A percentile compares a stretch with the other conserved stretches of the same genome.
Conservation (phyloP, 2,329 filamentous ascomycete genomes). For the Cryphonectria radicalis region DNA sequence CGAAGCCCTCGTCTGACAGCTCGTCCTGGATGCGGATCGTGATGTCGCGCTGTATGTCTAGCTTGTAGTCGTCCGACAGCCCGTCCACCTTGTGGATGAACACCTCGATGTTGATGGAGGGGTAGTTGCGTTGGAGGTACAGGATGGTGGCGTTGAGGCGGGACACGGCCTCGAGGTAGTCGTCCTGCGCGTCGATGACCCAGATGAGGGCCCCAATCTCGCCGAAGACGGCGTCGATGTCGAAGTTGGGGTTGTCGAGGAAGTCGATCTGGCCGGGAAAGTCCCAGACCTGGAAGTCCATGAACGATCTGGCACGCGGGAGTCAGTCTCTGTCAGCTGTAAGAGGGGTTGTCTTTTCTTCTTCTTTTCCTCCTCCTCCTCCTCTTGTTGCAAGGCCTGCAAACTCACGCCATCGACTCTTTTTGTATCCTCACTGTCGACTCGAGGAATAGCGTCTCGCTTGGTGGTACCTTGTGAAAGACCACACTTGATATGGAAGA, state of each 20-base stretch:
- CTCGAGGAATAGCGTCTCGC: slow-evolving; percentile 93
- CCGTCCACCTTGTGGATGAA: slow-evolving; percentile 99
- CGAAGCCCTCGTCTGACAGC: slow-evolving; percentile 88
- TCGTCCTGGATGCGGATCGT: slow-evolving; percentile 96
- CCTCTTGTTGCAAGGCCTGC: neutral
- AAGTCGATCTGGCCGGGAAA: slow-evolving; percentile 91
- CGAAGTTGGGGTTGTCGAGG: slow-evolving; percentile 85
- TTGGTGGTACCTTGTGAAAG: slow-evolving; percentile 97
- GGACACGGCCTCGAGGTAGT: slow-evolving; percentile 89
- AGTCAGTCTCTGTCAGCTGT: slow-evolving; percentile 24
- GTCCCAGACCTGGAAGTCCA: slow-evolving; percentile 99
- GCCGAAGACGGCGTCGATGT: slow-evolving; percentile 91
- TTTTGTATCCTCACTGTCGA: slow-evolving; percentile 94
- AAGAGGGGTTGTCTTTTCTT: neutral
- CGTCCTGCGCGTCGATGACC: slow-evolving; percentile 98
- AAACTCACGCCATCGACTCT: slow-evolving; percentile 86
- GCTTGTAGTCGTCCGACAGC: slow-evolving; percentile 94
- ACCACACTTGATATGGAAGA: slow-evolving; percentile 98
- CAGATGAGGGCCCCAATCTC: slow-evolving; percentile 90
- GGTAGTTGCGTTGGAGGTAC: slow-evolving; percentile 84
- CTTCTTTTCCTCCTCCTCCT: too few relatives aligned
- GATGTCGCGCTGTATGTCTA: slow-evolving; percentile 95
- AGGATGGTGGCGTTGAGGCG: slow-evolving; percentile 88
- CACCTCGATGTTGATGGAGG: slow-evolving; percentile 94
- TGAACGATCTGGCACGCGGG: slow-evolving; percentile 74